Evolutionary conservation across 1,139 yeast species (phyloP), one percentile per base, ranked within the genome.

Genomic region (Kodamaea anthophila): DNA sequence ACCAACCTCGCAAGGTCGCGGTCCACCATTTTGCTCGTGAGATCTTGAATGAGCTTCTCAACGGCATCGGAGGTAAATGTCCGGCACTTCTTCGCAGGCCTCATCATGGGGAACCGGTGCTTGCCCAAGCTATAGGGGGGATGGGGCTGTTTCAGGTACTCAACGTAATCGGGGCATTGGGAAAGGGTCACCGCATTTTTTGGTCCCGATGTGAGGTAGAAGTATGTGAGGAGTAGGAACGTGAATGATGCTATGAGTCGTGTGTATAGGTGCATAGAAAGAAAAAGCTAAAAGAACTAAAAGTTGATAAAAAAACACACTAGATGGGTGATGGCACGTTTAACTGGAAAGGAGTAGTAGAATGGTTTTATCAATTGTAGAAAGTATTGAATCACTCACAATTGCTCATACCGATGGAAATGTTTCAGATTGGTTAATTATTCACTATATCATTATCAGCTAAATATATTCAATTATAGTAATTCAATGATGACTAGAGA

Each of bases 31-130:
- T 69, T 67, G 3, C 30, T 23, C 31, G 58, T 70, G 49, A 84
- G 60, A 33, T 75, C 79, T 1, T 43, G 49, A 15, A 86, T 73
- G 23, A 78, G 59, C n/a, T 47, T 42, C 36, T 86, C 96, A 4
- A 86, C 81, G 0, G 74, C 73, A 0, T 49, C 46, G 0, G 91
- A 79, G 2, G 39, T 43, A 48, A 84, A 86, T 0, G 94, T 86
- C 9, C 96, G 70, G 49, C 96, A 87, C 28, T 67, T 53, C 6
- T 60, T 60, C 0, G 72, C 62, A 2, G 96, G 96, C 41, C 96
- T 62, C 77, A 85, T 91, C 42, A 50, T 82, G 0, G 95, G 86
- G 36, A 77, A 63, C 27, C 55, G 45, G 29, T 70, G 46, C 4
- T 54, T 48, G 0, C 84, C 84, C 1, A 46, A 37, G 0, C 78